A percentile compares a stretch with the other conserved stretches of the same genome.
Evolutionary conservation across 208 protist species (phyloP).

Genomic region (Entamoeba histolytica): DNA sequence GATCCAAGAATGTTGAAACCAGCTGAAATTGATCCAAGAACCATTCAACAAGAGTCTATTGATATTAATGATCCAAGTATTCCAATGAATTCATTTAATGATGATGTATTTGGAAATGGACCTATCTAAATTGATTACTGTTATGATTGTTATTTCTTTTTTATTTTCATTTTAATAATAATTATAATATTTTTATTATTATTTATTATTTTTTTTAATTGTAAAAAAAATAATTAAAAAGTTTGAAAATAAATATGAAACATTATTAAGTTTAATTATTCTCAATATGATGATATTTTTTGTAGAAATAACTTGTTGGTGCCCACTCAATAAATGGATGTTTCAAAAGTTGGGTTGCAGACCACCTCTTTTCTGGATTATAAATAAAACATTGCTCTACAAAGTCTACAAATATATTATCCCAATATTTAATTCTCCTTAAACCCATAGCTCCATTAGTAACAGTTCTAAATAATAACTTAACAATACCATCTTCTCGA

Average conservation of each 20-base stretch:
- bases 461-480: neutral
- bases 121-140: neutral
- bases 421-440: neutral
- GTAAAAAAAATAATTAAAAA: too few species aligned
- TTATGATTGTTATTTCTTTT: too few species aligned
- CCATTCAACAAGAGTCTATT: neutral
- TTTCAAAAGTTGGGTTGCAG: neutral
- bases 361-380: neutral
- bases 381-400: neutral
- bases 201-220: too few species aligned
- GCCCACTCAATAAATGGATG: neutral
- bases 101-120: neutral
- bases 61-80: neutral
- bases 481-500: neutral
- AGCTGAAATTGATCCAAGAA: neutral
- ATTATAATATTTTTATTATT: too few species aligned
- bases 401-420: neutral
- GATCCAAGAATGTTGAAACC: constrained; percentile 23
- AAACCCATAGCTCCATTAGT: neutral
- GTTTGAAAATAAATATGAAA: too few species aligned
- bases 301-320: neutral
- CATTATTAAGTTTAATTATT: too few species aligned
- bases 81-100: neutral
- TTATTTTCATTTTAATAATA: too few species aligned
- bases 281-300: neutral